phyloP scores from a whole-genome alignment of 2,329 filamentous ascomycete species.

The Monosporascus sp. region DNA sequence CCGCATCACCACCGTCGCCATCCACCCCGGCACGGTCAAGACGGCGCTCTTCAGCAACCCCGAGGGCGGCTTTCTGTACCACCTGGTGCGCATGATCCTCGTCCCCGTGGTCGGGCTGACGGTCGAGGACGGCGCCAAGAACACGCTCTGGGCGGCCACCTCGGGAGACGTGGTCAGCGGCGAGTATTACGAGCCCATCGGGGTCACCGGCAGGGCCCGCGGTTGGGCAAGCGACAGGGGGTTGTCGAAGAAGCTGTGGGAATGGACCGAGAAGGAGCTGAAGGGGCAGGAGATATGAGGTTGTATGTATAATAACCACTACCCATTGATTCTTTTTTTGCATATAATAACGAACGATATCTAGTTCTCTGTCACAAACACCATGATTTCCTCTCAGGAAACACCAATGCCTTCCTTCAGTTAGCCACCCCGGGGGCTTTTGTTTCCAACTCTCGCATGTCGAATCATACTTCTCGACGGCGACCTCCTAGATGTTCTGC shows the following conservation, averaged over 20 bases:
- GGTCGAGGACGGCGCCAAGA: conserved; percentile 30
- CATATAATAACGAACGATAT: too few relatives aligned
- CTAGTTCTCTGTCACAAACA: too few relatives aligned
- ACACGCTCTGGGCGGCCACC: conserved; percentile 34
- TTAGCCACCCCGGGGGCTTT: too few relatives aligned
- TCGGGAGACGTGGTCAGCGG: conserved; percentile 21
- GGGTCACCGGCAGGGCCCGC: conserved; percentile 13
- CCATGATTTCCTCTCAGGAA: too few relatives aligned
- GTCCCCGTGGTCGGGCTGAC: conserved; percentile 7
- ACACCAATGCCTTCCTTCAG: too few relatives aligned
- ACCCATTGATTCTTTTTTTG: too few relatives aligned
- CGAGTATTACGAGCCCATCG: conserved; percentile 32
- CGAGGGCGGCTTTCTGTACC: conserved; percentile 2
- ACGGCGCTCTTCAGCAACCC: conserved; percentile 25
- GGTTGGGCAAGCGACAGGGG: conserved; percentile 13
- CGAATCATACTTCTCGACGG: background rate
- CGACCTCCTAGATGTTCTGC: background rate
- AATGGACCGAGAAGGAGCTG: conserved; percentile 26
- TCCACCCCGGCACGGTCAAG: conserved; percentile 37
- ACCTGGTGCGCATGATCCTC: background rate
- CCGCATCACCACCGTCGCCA: conserved; percentile 27
- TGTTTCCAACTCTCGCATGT: background rate
- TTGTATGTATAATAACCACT: too few relatives aligned
- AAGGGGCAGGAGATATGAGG: conserved; percentile 17
- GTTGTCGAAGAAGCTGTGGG: conserved; percentile 21